phyloP scores from a whole-genome alignment of 257 asterid genomes.

The Solanum ahanhuiri region DNA sequence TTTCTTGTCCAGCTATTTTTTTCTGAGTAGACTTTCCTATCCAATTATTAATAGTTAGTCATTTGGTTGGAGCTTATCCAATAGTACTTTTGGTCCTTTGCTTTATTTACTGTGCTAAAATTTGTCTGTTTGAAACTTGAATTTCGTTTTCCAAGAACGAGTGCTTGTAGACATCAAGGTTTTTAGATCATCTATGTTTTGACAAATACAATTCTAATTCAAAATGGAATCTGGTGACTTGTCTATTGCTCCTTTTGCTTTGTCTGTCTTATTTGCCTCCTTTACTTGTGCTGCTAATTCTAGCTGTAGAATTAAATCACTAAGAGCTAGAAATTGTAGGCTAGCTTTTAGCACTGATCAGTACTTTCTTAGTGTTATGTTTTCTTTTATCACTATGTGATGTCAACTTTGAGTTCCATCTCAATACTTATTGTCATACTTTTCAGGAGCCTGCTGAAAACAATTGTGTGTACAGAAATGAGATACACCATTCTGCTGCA shows the following conservation, averaged over 20 bases:
- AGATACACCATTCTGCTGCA: conserved; percentile 78
- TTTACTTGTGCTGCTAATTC: not conserved
- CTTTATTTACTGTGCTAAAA: not conserved
- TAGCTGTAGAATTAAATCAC: not conserved
- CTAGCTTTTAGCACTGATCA: not conserved
- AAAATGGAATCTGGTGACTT: not conserved
- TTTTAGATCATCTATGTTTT: not conserved
- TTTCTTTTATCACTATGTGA: not conserved
- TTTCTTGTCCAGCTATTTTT: not conserved
- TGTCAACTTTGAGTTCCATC: not conserved
- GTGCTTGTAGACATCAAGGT: not conserved
- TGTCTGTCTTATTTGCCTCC: not conserved
- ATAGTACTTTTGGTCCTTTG: not conserved
- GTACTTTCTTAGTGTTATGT: not conserved
- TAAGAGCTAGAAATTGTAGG: not conserved
- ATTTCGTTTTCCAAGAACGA: not conserved
- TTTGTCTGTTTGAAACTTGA: not conserved
- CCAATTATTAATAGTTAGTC: not conserved
- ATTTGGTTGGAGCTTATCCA: not conserved
- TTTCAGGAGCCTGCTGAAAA: conserved; percentile 84
- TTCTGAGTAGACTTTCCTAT: not conserved
- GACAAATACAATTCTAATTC: not conserved
- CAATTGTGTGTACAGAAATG: conserved; percentile 86
- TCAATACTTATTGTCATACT: not conserved
- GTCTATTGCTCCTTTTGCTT: not conserved